Percentiles rank a stretch among this genome's conserved stretches.
These are phyloP conservation scores for Globisporangium camurandrum DNA, from an alignment of 352 stramenopile genomes.

Conservation along the genomic window DNA sequence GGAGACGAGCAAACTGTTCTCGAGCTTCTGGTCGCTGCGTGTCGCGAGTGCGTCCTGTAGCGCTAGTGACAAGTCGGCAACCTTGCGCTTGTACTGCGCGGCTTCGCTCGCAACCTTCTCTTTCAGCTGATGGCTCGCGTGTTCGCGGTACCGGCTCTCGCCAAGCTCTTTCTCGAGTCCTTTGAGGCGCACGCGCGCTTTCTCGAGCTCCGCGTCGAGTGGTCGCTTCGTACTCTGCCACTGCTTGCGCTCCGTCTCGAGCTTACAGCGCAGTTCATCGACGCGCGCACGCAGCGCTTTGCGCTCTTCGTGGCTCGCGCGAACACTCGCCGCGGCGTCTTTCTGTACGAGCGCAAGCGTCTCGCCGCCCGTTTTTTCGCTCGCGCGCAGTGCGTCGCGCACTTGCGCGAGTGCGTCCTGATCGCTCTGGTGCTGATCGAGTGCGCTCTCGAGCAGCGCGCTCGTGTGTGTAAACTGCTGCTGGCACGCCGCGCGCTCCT, in stretches of 20 bases:
- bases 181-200: conserved; percentile 32
- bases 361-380: conserved; percentile 62
- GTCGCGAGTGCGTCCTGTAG: conserved; percentile 36
- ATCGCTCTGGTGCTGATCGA: conserved; percentile 72
- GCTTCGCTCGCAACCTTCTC: conserved; percentile 57
- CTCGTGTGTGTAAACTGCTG: conserved; percentile 63
- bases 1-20: conserved; percentile 32
- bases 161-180: conserved; percentile 64
- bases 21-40: conserved; percentile 40
- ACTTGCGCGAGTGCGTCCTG: conserved; percentile 38
- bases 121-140: conserved; percentile 57
- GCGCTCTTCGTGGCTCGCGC: conserved; percentile 54
- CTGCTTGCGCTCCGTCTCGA: conserved; percentile 64
- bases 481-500: conserved; percentile 34
- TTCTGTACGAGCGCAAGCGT: conserved; percentile 45
- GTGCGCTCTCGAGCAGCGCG: conserved; percentile 55
- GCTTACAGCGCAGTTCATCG: conserved; percentile 55
- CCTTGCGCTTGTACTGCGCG: conserved; percentile 44
- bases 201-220: conserved; percentile 49
- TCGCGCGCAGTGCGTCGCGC: conserved; percentile 40
- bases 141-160: conserved; percentile 52
- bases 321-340: conserved; percentile 42
- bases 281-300: conserved; percentile 58
- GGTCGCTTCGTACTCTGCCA: conserved; percentile 45
- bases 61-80: conserved; percentile 37